Conservation (phyloP, 345 rosid species). For the Corymbia maculata region DNA sequence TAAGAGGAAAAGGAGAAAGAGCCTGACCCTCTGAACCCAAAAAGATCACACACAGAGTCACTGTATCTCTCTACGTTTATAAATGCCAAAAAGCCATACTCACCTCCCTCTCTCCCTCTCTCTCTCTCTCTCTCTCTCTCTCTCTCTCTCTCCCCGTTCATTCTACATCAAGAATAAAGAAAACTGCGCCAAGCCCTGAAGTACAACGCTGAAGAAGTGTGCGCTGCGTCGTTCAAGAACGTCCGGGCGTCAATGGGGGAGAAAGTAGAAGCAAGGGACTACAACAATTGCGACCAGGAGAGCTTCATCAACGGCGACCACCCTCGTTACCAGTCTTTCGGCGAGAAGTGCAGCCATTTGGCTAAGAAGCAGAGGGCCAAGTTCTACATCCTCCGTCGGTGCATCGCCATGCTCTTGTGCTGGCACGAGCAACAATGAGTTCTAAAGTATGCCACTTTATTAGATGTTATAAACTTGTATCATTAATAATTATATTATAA, state of each 20-base stretch:
- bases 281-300: not conserved
- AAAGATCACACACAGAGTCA: not conserved
- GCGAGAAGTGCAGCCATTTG: conserved; percentile 9
- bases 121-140: not conserved
- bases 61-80: not conserved
- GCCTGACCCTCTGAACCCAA: not conserved
- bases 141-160: not conserved
- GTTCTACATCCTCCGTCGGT: conserved; percentile 16
- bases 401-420: conserved; percentile 15
- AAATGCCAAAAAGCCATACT: not conserved
- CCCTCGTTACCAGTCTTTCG: not conserved
- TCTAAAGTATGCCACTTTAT: not conserved
- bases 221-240: not conserved
- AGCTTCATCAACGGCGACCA: not conserved
- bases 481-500: not conserved
- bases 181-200: not conserved
- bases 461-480: not conserved
- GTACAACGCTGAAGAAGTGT: not conserved
- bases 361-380: conserved; percentile 13
- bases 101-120: not conserved
- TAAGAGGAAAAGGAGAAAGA: not conserved
- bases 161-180: not conserved
- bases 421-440: conserved; percentile 11
- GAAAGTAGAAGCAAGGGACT: not conserved
- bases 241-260: not conserved